Evolutionary conservation across 2,329 filamentous ascomycete genomes (phyloP).

Genomic region (Trichoderma koningii): DNA sequence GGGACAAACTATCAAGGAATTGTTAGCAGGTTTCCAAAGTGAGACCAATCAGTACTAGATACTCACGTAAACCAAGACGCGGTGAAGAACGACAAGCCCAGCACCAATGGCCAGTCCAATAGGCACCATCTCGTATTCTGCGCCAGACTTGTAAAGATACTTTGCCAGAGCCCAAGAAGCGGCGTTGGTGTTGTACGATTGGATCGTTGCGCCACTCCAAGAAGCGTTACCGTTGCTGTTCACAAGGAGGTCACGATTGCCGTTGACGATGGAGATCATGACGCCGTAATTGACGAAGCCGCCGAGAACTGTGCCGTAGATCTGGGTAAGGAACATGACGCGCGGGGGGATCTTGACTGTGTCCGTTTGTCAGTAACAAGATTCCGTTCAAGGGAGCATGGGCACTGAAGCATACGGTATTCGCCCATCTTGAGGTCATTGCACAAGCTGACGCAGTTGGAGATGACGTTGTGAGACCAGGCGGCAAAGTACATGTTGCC

Average conservation of each 20-base stretch:
- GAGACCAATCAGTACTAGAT: too few species aligned
- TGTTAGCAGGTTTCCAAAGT: conserved; percentile 17
- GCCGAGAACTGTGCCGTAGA: conserved; percentile 58
- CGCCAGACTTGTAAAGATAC: conserved; percentile 53
- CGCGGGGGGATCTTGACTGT: conserved; percentile 57
- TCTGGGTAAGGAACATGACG: conserved; percentile 57
- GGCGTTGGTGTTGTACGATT: conserved; percentile 52
- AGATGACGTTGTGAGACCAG: conserved; percentile 61
- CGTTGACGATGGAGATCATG: conserved; percentile 56
- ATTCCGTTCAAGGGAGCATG: accelerated
- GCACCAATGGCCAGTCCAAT: conserved; percentile 53
- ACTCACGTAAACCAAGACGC: conserved; percentile 46
- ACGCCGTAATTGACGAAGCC: conserved; percentile 57
- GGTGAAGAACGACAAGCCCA: conserved; percentile 48
- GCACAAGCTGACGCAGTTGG: conserved; percentile 51
- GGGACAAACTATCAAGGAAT: conserved; percentile 46
- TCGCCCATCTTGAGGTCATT: conserved; percentile 61
- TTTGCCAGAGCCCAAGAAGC: conserved; percentile 54
- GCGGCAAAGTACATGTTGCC: conserved; percentile 62
- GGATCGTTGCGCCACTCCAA: conserved; percentile 56
- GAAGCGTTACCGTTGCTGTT: conserved; percentile 50
- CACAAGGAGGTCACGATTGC: conserved; percentile 51
- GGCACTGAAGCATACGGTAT: conserved; percentile 48
- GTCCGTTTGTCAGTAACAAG: conserved; percentile 31
- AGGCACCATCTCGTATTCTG: conserved; percentile 51